Evolutionary conservation across 139 green algal species (phyloP).

Genomic region (Pleodorina starrii): DNA sequence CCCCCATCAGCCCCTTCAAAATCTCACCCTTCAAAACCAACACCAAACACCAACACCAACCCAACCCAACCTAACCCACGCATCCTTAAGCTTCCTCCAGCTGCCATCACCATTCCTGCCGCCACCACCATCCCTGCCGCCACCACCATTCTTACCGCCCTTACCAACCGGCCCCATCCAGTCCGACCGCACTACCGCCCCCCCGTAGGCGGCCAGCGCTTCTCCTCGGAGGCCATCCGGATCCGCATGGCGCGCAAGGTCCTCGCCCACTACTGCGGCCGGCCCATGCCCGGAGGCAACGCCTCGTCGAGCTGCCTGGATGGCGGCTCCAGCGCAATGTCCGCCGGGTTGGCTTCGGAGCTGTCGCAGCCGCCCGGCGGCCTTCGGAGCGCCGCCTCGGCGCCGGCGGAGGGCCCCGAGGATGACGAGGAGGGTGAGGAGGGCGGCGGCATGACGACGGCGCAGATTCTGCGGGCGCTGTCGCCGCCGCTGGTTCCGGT

Average conservation of each 20-base stretch:
- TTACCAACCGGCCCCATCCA: not conserved
- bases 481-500: constrained; percentile 7
- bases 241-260: constrained; percentile 69
- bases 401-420: too few species aligned
- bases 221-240: constrained; percentile 63
- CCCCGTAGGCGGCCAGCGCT: constrained; percentile 57
- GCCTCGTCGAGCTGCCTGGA: not conserved
- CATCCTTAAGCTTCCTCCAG: too few species aligned
- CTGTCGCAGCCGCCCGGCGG: not conserved
- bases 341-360: not conserved
- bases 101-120: too few species aligned
- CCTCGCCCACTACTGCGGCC: constrained; percentile 47
- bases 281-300: not conserved
- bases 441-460: not conserved
- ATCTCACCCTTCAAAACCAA: too few species aligned
- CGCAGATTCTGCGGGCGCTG: not conserved
- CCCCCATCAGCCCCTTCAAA: too few species aligned
- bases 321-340: not conserved
- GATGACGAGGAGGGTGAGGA: not conserved
- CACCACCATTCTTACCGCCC: too few species aligned
- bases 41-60: too few species aligned
- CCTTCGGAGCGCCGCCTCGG: not conserved
- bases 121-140: too few species aligned
- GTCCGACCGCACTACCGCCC: too few species aligned
- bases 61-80: too few species aligned